Evolutionary conservation across 176 grass and related monocot species (phyloP).

Genomic region (Rhynchospora breviuscula): DNA sequence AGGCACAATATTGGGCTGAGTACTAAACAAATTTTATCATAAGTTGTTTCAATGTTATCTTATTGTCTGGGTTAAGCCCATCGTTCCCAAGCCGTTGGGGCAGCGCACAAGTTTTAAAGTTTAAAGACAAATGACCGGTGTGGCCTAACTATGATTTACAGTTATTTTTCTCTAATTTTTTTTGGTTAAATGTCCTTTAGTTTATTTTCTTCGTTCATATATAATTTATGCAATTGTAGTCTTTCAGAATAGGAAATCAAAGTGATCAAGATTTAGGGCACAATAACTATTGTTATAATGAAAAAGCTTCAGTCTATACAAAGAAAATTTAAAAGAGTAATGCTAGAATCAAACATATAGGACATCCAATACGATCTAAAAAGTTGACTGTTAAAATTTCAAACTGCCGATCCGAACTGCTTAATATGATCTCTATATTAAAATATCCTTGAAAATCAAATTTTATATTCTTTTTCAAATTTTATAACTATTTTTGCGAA

Average conservation of each 20-base stretch:
- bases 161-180: neutral
- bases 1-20: neutral
- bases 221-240: neutral
- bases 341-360: too few species aligned
- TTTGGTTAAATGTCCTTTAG: neutral
- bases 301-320: too few species aligned
- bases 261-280: neutral
- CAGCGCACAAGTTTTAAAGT: neutral
- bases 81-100: neutral
- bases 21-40: neutral
- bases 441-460: too few species aligned
- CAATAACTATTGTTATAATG: neutral
- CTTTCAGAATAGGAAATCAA: neutral
- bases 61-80: neutral
- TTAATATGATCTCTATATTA: too few species aligned
- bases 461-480: too few species aligned
- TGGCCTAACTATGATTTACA: neutral
- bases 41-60: neutral
- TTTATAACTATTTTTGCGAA: too few species aligned
- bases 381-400: too few species aligned
- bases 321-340: too few species aligned
- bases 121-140: neutral
- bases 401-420: too few species aligned
- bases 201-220: neutral
- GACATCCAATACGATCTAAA: too few species aligned